phyloP scores from a whole-genome alignment of 2,329 filamentous ascomycete species.

The Xylariomycetidae sp. region DNA sequence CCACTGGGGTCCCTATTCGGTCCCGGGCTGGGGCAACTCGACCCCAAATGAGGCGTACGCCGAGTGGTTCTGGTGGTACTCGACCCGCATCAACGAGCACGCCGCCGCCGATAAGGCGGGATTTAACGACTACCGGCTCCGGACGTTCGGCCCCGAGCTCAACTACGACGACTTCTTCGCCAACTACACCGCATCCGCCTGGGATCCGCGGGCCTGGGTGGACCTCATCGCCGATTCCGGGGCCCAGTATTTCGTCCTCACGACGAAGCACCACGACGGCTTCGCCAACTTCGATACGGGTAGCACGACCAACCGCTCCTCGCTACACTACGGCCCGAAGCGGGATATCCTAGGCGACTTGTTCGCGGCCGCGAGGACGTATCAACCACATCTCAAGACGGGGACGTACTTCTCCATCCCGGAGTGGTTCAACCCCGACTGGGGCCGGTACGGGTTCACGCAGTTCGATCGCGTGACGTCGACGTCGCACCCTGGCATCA shows the following conservation, averaged over 20 bases:
- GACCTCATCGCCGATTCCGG: constrained; percentile 25
- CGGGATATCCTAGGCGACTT: constrained; percentile 34
- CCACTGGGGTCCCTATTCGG: constrained; percentile 50
- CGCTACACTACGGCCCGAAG: constrained; percentile 32
- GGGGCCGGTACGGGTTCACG: constrained; percentile 32
- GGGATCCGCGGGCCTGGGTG: constrained; percentile 38
- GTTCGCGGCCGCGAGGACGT: constrained; percentile 31
- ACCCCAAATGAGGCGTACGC: constrained; percentile 31
- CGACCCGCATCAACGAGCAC: constrained; percentile 28
- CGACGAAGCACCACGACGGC: constrained; percentile 39
- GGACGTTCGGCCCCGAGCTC: constrained; percentile 42
- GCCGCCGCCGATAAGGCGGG: constrained; percentile 31
- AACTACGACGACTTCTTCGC: constrained; percentile 49
- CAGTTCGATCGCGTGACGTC: background rate
- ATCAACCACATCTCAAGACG: constrained; percentile 33
- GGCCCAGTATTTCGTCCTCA: constrained; percentile 36
- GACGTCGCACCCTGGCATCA: constrained; percentile 29
- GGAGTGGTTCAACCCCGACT: constrained; percentile 41
- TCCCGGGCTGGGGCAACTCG: constrained; percentile 46
- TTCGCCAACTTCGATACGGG: constrained; percentile 35
- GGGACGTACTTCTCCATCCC: constrained; percentile 41
- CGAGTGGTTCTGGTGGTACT: constrained; percentile 45
- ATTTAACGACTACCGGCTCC: constrained; percentile 35
- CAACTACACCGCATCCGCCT: constrained; percentile 44
- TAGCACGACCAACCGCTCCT: constrained; percentile 30